Percentiles rank a stretch among this genome's conserved stretches.
phyloP scores from a whole-genome alignment of 345 rosid species.

The Citrus maxima region DNA sequence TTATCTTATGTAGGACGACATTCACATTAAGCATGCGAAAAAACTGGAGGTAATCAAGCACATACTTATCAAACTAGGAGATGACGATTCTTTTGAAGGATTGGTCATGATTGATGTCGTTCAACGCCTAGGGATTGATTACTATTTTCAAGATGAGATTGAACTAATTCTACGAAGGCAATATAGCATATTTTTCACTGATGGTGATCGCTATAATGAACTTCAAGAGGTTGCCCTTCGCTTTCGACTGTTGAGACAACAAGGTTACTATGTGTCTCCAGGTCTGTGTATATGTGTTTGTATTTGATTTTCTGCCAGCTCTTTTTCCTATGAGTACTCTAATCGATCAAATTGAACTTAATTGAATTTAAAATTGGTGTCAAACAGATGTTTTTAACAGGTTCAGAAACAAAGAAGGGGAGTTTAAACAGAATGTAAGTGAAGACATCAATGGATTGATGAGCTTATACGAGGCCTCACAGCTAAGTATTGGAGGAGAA shows the following conservation, averaged over 20 bases:
- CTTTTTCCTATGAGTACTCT: no score
- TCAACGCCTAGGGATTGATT: slow-evolving; percentile 7
- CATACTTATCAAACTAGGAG: background rate
- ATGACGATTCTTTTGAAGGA: background rate
- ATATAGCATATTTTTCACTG: background rate
- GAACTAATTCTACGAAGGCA: slow-evolving; percentile 15
- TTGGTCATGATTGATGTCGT: slow-evolving; percentile 1
- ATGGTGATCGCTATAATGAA: background rate
- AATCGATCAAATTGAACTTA: background rate
- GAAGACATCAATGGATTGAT: slow-evolving; percentile 35
- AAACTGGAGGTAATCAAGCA: background rate
- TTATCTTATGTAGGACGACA: background rate
- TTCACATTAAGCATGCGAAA: background rate
- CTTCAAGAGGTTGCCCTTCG: slow-evolving; percentile 24
- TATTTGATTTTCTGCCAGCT: no score
- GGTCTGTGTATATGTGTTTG: slow-evolving; percentile 13
- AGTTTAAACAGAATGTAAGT: slow-evolving; percentile 6
- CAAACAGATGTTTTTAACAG: slow-evolving; percentile 29
- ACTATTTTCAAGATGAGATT: slow-evolving; percentile 27
- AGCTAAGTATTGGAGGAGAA: slow-evolving; percentile 47
- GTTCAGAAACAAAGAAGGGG: slow-evolving; percentile 28
- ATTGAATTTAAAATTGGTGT: background rate
- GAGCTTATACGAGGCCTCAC: slow-evolving; percentile 54
- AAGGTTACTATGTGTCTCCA: slow-evolving; percentile 22
- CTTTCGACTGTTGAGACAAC: slow-evolving; percentile 24